Conservation (phyloP, 2,329 filamentous ascomycete species). For the Cercospora nicotianae region DNA sequence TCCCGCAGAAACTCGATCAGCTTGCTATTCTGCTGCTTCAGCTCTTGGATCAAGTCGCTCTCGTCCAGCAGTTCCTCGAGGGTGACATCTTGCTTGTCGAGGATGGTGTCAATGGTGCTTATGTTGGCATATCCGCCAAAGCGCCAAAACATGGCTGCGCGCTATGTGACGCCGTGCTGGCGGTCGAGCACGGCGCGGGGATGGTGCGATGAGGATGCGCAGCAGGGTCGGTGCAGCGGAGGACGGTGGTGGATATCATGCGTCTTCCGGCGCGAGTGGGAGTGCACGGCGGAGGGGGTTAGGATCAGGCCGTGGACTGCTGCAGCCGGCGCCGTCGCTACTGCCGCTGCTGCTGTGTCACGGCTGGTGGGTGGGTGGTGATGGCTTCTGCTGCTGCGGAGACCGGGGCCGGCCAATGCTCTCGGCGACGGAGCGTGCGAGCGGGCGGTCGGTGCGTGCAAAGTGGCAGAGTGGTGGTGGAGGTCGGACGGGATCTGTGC, state of each 20-base stretch:
- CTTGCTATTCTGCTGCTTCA: constrained; percentile 97
- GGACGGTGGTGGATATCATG: constrained; percentile 22
- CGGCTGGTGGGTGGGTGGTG: not conserved
- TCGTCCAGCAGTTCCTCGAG: constrained; percentile 96
- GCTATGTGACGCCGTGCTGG: constrained; percentile 17
- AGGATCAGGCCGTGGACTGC: constrained; percentile 4
- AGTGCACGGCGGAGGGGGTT: constrained; percentile 4
- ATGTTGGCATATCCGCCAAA: constrained; percentile 98
- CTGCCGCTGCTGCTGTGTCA: constrained; percentile 11
- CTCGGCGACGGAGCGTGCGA: constrained; percentile 1
- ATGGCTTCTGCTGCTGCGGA: not conserved
- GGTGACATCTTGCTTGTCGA: constrained; percentile 91
- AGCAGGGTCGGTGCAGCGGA: constrained; percentile 8
- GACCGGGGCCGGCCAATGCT: not conserved
- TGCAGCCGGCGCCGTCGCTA: not conserved
- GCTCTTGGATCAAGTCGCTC: constrained; percentile 91
- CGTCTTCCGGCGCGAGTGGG: constrained; percentile 10
- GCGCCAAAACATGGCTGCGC: constrained; percentile 92
- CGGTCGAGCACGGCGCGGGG: constrained; percentile 11
- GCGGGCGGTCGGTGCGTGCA: not conserved
- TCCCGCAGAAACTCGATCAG: constrained; percentile 94
- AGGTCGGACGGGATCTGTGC: not conserved
- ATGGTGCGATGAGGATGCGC: constrained; percentile 11
- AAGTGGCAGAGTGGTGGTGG: not conserved
- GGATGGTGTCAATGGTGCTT: constrained; percentile 92